Base-by-base conservation (phyloP, 345 rosid species). In the Arabidopsis arenosa region DNA sequence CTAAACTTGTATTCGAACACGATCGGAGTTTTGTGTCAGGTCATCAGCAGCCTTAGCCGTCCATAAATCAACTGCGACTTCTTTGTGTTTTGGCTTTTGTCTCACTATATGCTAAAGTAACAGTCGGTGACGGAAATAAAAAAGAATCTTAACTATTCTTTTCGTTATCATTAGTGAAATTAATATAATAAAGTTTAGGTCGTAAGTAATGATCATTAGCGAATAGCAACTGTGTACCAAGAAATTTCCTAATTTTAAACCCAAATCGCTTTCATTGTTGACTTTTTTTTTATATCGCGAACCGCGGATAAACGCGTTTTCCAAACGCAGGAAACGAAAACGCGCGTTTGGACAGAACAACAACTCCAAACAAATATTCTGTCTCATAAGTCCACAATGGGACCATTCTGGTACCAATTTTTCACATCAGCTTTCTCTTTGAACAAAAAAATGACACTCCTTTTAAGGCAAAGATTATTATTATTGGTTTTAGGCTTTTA, bases 21-120 rank as follows among this genome's bases (percentile, higher is more conserved):
- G 76, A 63, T 78, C 73, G 68, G 81, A 23, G 49, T 37, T 77
- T 43, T 71, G 49, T 43, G 56, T 77, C 47, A 53, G 26, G 57
- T 67, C 73, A 47, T 65, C 77, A 30, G 54, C 73, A 54, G 51
- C 64, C 41, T 76, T 54, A 53, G 65, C 75, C 74, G 74, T 53
- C 63, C 80, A 77, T 62, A 63, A 71, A 77, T 71, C 72, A 72
- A 71, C 68, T 37, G 48, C 76, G 80, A 65, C 80, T 77, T 65
- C 21, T 70, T 57, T 68, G 68, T 48, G 37, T 52, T 68, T 68
- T 43, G 57, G 51, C 36, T 32, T 48, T 66, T 66, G 69, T 52
- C 70, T 72, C 35, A 32, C 33, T 72, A 51, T 9, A 40, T 6
- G 77, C 62, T 77, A 77, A 77, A 35, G 61, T 56, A 71, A 65